phyloP scores from a whole-genome alignment of 345 rosid genomes.

The Schrenkiella parvula region DNA sequence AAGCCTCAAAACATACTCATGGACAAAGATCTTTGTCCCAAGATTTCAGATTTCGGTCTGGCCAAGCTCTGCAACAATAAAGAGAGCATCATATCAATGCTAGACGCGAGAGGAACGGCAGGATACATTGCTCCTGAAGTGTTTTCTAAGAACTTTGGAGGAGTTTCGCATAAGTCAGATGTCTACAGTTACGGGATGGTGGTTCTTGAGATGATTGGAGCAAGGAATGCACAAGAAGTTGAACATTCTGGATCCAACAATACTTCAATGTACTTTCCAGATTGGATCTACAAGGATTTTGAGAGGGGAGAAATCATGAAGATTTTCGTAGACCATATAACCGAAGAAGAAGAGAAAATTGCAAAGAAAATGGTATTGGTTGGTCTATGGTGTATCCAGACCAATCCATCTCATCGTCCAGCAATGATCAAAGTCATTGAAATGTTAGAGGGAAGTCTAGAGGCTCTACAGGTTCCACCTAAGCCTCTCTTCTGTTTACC shows the following conservation, averaged over 20 bases:
- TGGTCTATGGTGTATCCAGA: conserved; percentile 44
- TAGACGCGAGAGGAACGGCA: conserved; percentile 34
- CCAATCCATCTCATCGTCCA: conserved; percentile 40
- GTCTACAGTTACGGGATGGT: conserved; percentile 50
- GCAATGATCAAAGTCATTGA: conserved; percentile 32
- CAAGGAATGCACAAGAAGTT: neutral
- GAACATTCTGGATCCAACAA: neutral
- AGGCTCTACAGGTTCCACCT: neutral
- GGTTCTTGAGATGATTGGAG: conserved; percentile 40
- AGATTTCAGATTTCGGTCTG: conserved; percentile 49
- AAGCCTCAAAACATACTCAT: conserved; percentile 27
- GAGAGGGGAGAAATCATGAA: neutral
- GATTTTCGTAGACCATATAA: neutral
- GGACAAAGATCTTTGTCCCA: conserved; percentile 33
- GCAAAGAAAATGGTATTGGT: conserved; percentile 30
- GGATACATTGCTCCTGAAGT: conserved; percentile 49
- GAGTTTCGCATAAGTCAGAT: conserved; percentile 37
- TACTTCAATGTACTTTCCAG: conserved; percentile 18
- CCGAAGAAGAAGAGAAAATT: conserved; percentile 1
- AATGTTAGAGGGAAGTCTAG: conserved; percentile 27
- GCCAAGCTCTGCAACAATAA: conserved; percentile 34
- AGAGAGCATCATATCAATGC: conserved; percentile 33
- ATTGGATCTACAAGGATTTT: conserved; percentile 11
- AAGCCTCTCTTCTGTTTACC: neutral
- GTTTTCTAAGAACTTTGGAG: conserved; percentile 25